These are phyloP conservation scores for Grammothele lineata DNA, from an alignment of 768 basidiomycete genomes.

Conservation along the genomic window DNA sequence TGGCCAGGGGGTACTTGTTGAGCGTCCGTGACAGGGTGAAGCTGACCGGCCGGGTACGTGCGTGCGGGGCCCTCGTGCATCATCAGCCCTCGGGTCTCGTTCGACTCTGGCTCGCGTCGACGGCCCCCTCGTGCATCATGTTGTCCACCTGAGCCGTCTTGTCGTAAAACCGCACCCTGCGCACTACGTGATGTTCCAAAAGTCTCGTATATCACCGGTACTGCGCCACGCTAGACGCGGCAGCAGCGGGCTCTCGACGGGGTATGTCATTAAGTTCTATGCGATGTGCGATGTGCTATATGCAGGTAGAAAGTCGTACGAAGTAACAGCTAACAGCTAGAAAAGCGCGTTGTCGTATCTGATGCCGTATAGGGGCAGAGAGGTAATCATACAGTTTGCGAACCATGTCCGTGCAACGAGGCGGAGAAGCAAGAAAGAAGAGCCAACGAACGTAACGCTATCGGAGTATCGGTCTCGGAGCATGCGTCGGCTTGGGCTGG, in stretches of 20 bases:
- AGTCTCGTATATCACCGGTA: too few relatives aligned
- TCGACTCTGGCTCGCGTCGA: neutral
- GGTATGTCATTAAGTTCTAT: constrained; percentile 13
- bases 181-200: too few relatives aligned
- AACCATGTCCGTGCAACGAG: neutral
- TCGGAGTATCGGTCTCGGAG: constrained; percentile 13
- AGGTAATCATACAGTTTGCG: constrained; percentile 8
- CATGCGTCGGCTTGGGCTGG: constrained; percentile 10
- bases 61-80: constrained; percentile 8
- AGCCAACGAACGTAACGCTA: neutral
- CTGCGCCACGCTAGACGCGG: too few relatives aligned
- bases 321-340: too few relatives aligned
- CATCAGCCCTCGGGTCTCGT: neutral
- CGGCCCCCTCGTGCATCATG: neutral
- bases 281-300: neutral
- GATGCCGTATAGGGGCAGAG: neutral
- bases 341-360: too few relatives aligned
- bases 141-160: too few relatives aligned
- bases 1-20: constrained; percentile 7
- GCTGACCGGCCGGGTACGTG: too few relatives aligned
- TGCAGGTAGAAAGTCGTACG: too few relatives aligned
- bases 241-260: too few relatives aligned
- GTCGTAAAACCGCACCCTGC: too few relatives aligned
- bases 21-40: too few relatives aligned
- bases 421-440: neutral